These are phyloP conservation scores for Zelopaecilomyces penicillatus DNA, from an alignment of 2,329 filamentous ascomycete genomes.

Conservation along the genomic window DNA sequence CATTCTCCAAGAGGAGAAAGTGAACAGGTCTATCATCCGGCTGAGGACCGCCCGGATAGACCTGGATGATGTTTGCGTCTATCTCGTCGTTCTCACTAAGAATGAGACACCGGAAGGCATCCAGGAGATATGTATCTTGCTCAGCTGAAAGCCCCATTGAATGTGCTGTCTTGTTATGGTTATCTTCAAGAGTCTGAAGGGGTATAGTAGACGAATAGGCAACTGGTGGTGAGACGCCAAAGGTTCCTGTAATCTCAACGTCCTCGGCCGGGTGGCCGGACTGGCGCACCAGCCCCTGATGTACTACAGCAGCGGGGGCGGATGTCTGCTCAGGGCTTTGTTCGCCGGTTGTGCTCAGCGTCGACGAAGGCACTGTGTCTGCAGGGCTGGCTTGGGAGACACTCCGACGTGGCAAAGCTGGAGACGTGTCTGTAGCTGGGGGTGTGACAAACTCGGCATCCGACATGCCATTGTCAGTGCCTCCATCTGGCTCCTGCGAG, in stretches of 20 bases:
- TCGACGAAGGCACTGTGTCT: conserved; percentile 6
- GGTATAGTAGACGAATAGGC: conserved; percentile 3
- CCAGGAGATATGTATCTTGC: conserved; percentile 38
- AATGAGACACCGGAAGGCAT: conserved; percentile 38
- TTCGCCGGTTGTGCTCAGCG: background rate
- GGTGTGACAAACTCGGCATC: conserved; percentile 4
- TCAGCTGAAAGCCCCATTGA: conserved; percentile 36
- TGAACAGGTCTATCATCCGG: conserved; percentile 33
- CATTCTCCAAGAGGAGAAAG: conserved; percentile 36
- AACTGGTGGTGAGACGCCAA: conserved; percentile 4
- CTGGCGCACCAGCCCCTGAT: conserved; percentile 16
- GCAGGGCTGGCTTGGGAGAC: conserved; percentile 7
- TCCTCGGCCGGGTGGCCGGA: conserved; percentile 1
- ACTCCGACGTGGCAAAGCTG: conserved; percentile 4
- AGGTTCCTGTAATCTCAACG: background rate
- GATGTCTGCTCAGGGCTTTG: background rate
- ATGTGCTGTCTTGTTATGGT: conserved; percentile 32
- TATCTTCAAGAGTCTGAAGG: conserved; percentile 33
- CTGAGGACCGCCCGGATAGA: conserved; percentile 26
- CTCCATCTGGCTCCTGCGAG: conserved; percentile 2
- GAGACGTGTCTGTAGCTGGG: conserved; percentile 4
- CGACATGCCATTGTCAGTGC: conserved; percentile 4
- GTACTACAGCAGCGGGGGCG: conserved; percentile 15
- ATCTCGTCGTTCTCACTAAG: conserved; percentile 35
- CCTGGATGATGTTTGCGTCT: conserved; percentile 36